Conservation (phyloP, 2,329 filamentous ascomycete species). For the Tolypocladium ophioglossoides region DNA sequence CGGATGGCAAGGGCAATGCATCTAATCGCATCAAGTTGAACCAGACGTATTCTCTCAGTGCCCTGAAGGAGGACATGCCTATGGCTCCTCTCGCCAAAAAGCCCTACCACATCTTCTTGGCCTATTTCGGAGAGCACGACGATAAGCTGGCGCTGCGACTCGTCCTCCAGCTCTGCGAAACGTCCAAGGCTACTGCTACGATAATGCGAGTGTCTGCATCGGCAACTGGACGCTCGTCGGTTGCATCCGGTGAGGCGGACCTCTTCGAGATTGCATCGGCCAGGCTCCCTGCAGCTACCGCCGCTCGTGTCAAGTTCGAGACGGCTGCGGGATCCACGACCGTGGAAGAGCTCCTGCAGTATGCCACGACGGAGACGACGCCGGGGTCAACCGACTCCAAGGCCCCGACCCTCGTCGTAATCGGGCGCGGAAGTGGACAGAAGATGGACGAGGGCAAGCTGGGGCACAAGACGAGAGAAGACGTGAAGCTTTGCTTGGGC, state of each 20-base stretch:
- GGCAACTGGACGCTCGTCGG: neutral
- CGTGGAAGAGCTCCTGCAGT: conserved; percentile 12
- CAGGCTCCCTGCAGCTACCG: conserved; percentile 3
- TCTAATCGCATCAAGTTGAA: conserved; percentile 27
- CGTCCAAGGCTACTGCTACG: conserved; percentile 67
- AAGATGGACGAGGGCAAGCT: conserved; percentile 12
- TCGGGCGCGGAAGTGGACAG: conserved; percentile 10
- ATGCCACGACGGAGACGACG: conserved; percentile 6
- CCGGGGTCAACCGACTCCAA: neutral
- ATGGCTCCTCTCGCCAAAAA: conserved; percentile 52
- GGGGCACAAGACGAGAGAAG: conserved; percentile 5
- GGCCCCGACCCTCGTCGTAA: conserved; percentile 10
- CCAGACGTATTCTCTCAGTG: conserved; percentile 48
- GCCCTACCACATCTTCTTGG: conserved; percentile 75
- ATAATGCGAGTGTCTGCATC: conserved; percentile 37
- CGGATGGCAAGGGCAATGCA: conserved; percentile 19
- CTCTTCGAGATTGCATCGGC: conserved; percentile 6
- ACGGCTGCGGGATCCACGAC: conserved; percentile 6
- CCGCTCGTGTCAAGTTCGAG: conserved; percentile 11
- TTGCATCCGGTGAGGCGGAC: conserved; percentile 1
- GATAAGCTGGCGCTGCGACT: conserved; percentile 71
- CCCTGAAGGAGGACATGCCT: conserved; percentile 41
- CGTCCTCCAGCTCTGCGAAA: conserved; percentile 74
- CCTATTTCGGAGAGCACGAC: conserved; percentile 77
- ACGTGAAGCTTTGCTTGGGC: conserved; percentile 12